Evolutionary conservation across 2,329 filamentous ascomycete genomes (phyloP).

Genomic region (Cladophialophora psammophila): DNA sequence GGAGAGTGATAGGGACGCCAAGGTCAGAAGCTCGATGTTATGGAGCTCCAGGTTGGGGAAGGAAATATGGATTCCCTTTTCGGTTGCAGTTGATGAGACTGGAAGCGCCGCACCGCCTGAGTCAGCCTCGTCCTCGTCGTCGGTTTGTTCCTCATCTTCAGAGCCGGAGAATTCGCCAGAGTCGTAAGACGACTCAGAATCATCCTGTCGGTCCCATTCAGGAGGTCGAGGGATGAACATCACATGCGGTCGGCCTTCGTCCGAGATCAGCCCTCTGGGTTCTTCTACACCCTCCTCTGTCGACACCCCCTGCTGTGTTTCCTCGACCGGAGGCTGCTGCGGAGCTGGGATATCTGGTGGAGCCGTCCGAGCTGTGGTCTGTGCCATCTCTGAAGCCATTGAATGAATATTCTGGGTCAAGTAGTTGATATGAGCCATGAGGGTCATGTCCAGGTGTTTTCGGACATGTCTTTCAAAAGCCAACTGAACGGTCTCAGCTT

Average conservation of each 20-base stretch:
- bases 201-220: slow-evolving; percentile 67
- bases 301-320: neutral
- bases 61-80: slow-evolving; percentile 73
- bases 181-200: slow-evolving; percentile 52
- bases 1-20: slow-evolving; percentile 70
- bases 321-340: neutral
- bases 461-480: slow-evolving; percentile 68
- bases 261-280: slow-evolving; percentile 20
- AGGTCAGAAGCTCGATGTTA: slow-evolving; percentile 76
- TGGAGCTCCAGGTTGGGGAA: slow-evolving; percentile 80
- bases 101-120: slow-evolving; percentile 51
- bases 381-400: slow-evolving; percentile 64
- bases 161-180: slow-evolving; percentile 50
- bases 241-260: slow-evolving; percentile 67
- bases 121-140: slow-evolving; percentile 47
- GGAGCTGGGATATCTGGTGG: neutral
- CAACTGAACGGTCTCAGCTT: slow-evolving; percentile 69
- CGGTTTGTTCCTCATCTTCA: slow-evolving; percentile 54
- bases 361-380: neutral
- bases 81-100: slow-evolving; percentile 33
- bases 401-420: slow-evolving; percentile 73
- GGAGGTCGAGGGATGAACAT: slow-evolving; percentile 77
- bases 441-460: slow-evolving; percentile 65
- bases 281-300: slow-evolving; percentile 3
- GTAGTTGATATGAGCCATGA: slow-evolving; percentile 79